Percentiles rank a stretch among this genome's conserved stretches.
Evolutionary conservation across 2,329 filamentous ascomycete genomes (phyloP).

Genomic region (Sarocladium strictum): DNA sequence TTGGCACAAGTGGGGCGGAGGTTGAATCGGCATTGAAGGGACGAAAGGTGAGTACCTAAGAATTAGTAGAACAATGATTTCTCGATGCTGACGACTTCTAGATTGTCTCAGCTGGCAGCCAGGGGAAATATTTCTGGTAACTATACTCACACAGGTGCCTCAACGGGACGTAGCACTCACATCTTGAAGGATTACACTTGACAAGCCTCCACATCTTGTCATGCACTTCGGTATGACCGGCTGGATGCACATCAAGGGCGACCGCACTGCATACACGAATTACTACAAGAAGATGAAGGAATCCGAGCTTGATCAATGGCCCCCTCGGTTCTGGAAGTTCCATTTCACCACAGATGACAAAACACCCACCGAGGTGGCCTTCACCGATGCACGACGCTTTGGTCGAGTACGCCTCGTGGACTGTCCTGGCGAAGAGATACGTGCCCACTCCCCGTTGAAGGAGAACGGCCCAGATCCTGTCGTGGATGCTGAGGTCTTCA

Average conservation of each 20-base stretch:
- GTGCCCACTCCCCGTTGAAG: constrained; percentile 69
- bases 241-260: constrained; percentile 82
- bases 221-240: constrained; percentile 83
- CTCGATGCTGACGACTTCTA: no score
- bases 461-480: constrained; percentile 95
- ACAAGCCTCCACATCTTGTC: constrained; percentile 76
- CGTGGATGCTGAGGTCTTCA: constrained; percentile 70
- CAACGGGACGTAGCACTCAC: background rate
- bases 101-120: constrained; percentile 65
- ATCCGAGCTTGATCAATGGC: constrained; percentile 63
- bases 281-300: constrained; percentile 70
- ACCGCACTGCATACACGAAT: constrained; percentile 70
- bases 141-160: constrained; percentile 11
- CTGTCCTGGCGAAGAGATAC: constrained; percentile 69
- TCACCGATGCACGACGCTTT: constrained; percentile 77
- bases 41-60: constrained; percentile 56
- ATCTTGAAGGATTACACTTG: constrained; percentile 41
- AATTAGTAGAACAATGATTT: no score
- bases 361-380: constrained; percentile 59
- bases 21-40: constrained; percentile 70
- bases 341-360: constrained; percentile 56
- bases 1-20: constrained; percentile 68
- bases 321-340: constrained; percentile 88
- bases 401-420: constrained; percentile 76
- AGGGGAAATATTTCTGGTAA: constrained; percentile 95